Percentiles rank a stretch among this genome's conserved stretches.
These are phyloP conservation scores for Acacia concinna DNA, from an alignment of 331 rosid genomes.

Conservation along the genomic window DNA sequence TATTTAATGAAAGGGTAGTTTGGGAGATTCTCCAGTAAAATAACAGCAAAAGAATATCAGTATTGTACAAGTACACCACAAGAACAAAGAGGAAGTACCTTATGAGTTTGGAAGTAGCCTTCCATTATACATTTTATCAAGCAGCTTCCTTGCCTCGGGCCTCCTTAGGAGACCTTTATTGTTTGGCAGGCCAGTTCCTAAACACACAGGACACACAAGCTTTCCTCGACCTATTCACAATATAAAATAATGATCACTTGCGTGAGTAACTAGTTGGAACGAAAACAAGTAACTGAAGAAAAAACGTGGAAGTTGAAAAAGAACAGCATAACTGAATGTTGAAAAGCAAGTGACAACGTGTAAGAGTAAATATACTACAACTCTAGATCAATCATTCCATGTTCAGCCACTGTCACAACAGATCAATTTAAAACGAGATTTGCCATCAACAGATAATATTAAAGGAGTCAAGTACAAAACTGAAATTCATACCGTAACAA, in stretches of 20 bases:
- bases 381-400: not conserved
- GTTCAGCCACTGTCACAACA: not conserved
- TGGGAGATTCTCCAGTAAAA: not conserved
- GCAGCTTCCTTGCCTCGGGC: constrained; percentile 81
- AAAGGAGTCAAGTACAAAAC: not conserved
- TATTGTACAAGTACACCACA: not conserved
- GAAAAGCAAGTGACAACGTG: constrained; percentile 1
- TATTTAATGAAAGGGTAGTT: constrained; percentile 7
- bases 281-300: not conserved
- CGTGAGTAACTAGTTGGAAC: not conserved
- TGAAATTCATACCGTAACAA: constrained; percentile 75
- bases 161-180: constrained; percentile 92
- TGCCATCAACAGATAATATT: not conserved
- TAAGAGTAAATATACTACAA: too few relatives aligned
- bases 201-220: constrained; percentile 93
- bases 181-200: constrained; percentile 94
- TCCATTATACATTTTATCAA: constrained; percentile 93
- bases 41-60: not conserved
- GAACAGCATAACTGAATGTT: not conserved
- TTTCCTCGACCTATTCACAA: constrained; percentile 78
- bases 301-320: not conserved
- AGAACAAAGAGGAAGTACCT: constrained; percentile 32
- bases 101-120: constrained; percentile 75
- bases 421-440: not conserved
- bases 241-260: constrained; percentile 12